Base-by-base conservation (phyloP, 1,284 basidiomycete species). In the Marasmius sp. region DNA sequence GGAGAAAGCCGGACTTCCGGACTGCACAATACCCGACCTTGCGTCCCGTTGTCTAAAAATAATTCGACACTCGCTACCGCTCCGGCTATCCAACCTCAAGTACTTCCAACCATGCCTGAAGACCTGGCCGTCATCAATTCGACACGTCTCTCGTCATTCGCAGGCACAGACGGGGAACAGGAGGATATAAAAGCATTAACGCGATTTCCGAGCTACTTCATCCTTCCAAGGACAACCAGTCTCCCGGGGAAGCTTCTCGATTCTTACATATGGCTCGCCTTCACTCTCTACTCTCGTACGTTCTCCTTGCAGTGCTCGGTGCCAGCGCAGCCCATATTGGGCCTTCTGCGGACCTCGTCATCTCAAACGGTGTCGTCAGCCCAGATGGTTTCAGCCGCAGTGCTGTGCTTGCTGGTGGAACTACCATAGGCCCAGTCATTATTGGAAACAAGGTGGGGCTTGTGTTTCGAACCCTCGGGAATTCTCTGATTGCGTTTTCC, bases 341-440 rank as follows among this genome's bases (percentile, higher is more conserved):
- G 11, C 62, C 62, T 2, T 52, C 57, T 1, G 51, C 62, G 5
- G 62, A 66, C 50, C 56, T 66, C 12, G 36, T 37, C 36, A 66
- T 66, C 22, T 45, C 59, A 36, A 67, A 66, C 52, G 57, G 50
- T 7, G 53, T 58, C 39, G 49, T 68, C 34, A 43, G 47, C 52
- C 67, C 66, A 14, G 67, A 68, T 63, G 67, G 67, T 3, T 67
- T 65, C 54, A 50, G 27, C 41, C 57, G 66, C 6, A 41, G 36
- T 37, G 60, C 53, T 39, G 43, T 49, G 12, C 45, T 60, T 37
- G 55, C 60, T 48, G 57, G 61, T 20, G 57, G 60, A 36, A 59
- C 38, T 27, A 36, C 64, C 5, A 36, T 51, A 33, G 64, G 63
- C 8, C 34, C 58, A 4, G 38, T 66, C 33, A 65, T 66, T 39